Evolutionary conservation across 2,329 filamentous ascomycete species (phyloP).

Genomic region (Leptographium lundbergii): DNA sequence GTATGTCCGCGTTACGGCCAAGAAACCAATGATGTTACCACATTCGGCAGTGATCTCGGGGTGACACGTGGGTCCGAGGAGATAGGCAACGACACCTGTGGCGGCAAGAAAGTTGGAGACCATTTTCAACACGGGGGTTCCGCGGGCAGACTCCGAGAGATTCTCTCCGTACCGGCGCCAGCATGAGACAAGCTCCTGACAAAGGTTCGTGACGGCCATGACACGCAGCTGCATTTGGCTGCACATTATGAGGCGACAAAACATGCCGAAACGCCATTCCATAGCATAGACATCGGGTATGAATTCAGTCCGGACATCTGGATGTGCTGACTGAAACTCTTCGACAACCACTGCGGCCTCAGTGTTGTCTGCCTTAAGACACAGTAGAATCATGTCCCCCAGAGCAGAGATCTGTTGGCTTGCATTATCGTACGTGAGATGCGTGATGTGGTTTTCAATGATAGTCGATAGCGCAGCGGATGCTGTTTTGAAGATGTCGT

Average conservation of each 20-base stretch:
- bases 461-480: slow-evolving; percentile 29
- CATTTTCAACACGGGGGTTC: slow-evolving; percentile 44
- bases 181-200: slow-evolving; percentile 52
- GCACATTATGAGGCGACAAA: slow-evolving; percentile 63
- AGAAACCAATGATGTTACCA: slow-evolving; percentile 74
- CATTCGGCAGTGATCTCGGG: slow-evolving; percentile 76
- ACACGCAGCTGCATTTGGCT: slow-evolving; percentile 87
- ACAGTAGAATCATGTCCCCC: slow-evolving; percentile 29
- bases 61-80: slow-evolving; percentile 83
- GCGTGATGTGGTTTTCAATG: slow-evolving; percentile 44
- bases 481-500: slow-evolving; percentile 30
- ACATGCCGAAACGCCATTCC: slow-evolving; percentile 57
- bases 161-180: slow-evolving; percentile 46
- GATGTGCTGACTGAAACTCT: slow-evolving; percentile 21
- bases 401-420: slow-evolving; percentile 26
- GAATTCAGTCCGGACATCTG: slow-evolving; percentile 24
- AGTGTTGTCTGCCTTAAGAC: slow-evolving; percentile 24
- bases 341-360: slow-evolving; percentile 22
- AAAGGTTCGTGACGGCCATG: slow-evolving; percentile 63
- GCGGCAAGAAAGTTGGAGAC: slow-evolving; percentile 56
- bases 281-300: slow-evolving; percentile 39
- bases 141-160: slow-evolving; percentile 22
- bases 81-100: slow-evolving; percentile 68
- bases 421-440: slow-evolving; percentile 33
- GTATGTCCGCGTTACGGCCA: slow-evolving; percentile 69